Evolutionary conservation across 2,329 filamentous ascomycete species (phyloP), one percentile per base, ranked within the genome.

Genomic region (Pseudophaeomoniella oleicola): DNA sequence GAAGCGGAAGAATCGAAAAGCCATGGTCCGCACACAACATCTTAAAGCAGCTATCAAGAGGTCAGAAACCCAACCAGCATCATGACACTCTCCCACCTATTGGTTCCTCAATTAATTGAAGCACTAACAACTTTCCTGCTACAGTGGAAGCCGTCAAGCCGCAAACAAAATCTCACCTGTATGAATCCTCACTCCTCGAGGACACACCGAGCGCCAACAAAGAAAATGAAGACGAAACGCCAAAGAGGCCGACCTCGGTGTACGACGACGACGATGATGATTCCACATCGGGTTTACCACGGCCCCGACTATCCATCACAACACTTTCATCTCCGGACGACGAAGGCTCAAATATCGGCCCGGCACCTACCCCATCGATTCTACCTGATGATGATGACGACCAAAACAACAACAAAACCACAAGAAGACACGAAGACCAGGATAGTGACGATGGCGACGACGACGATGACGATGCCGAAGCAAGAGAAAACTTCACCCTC

Each of bases 301-400:
- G 53, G n/a, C 56, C 59, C 3, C 50, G 59, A 13, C 45, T 63
- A 13, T 63, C 61, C 4, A 46, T 63, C 9, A 67, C 65, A 3
- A 67, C 65, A 3, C 50, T 71, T 9, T 62, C 68, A 27, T 63
- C 62, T 14, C 60, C 52, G 14, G 52, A 58, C 40, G 56, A 59
- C 10, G 53, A 52, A 14, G 67, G 64, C 3, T 59, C 64, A n/a
- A 63, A 66, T 12, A 35, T 49, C 12, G 44, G 34, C 2, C 32
- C 37, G 16, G 42, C 46, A 16, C 47, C 47, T 3, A 48, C 45
- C 5, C 44, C 46, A 13, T 48, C 45, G 3, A 36, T 43, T 10
- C 30, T 49, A 10, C 40, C 37, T 12, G 46, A 44, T 10, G 40
- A 43, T 16, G 44, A 45, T 17, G 43, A 27, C 6, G 22, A n/a